Conservation (phyloP, 352 stramenopile genomes). For the Phytophthora pseudosyringae region DNA sequence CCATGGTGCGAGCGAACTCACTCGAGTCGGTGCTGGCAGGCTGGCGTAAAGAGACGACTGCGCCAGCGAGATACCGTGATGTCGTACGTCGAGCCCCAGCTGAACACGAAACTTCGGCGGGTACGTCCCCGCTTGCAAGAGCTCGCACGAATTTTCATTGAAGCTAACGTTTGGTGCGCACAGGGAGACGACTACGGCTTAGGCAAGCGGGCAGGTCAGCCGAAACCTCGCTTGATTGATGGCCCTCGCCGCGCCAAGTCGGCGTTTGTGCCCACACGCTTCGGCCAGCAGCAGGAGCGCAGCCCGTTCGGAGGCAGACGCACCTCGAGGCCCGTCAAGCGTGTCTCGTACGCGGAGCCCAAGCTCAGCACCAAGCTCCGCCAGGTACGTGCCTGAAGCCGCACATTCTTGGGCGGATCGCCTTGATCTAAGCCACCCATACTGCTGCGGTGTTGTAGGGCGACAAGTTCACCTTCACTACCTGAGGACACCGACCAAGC, state of each 20-base stretch:
- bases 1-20: not conserved
- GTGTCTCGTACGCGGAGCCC: slow-evolving; percentile 69
- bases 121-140: slow-evolving; percentile 30
- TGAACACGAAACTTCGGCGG: slow-evolving; percentile 69
- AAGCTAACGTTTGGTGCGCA: slow-evolving; percentile 10
- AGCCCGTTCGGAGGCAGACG: slow-evolving; percentile 32
- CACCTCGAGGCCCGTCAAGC: slow-evolving; percentile 35
- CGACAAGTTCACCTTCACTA: slow-evolving; percentile 83
- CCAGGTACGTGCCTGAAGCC: slow-evolving; percentile 47
- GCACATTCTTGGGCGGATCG: not conserved
- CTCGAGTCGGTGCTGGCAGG: slow-evolving; percentile 10
- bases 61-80: slow-evolving; percentile 47
- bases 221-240: slow-evolving; percentile 17
- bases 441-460: slow-evolving; percentile 40
- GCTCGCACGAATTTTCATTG: not conserved
- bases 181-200: slow-evolving; percentile 80
- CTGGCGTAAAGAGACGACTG: slow-evolving; percentile 32
- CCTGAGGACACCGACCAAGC: slow-evolving; percentile 37
- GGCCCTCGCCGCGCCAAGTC: slow-evolving; percentile 22
- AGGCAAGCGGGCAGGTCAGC: slow-evolving; percentile 35
- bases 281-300: slow-evolving; percentile 21
- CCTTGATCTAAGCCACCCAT: slow-evolving; percentile 27
- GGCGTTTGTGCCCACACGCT: slow-evolving; percentile 22
- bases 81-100: slow-evolving; percentile 65
- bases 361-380: slow-evolving; percentile 86